Percentiles rank a stretch among this genome's conserved stretches.
phyloP scores from a whole-genome alignment of 2,329 filamentous ascomycete species.

The Onygenales sp. region DNA sequence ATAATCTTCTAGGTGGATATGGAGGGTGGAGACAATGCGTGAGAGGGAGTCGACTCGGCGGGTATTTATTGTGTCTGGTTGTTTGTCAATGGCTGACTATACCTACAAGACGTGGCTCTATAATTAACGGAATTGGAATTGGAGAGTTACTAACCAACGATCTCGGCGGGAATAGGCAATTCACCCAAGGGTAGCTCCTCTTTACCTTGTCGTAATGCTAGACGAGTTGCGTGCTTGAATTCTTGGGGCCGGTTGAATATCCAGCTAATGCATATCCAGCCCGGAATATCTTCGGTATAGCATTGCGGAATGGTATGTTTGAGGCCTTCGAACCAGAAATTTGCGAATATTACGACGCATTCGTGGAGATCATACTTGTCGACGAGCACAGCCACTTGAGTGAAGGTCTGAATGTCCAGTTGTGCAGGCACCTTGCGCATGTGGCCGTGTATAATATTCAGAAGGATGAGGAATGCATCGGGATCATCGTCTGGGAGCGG shows the following conservation, averaged over 20 bases:
- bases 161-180: constrained; percentile 10
- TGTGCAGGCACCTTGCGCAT: constrained; percentile 16
- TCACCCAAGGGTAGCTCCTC: constrained; percentile 6
- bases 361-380: constrained; percentile 14
- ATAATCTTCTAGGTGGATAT: constrained; percentile 10
- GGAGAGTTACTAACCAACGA: constrained; percentile 8
- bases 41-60: constrained; percentile 8
- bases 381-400: constrained; percentile 11
- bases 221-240: constrained; percentile 10
- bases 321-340: constrained; percentile 12
- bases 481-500: constrained; percentile 23
- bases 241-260: constrained; percentile 10
- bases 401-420: constrained; percentile 9
- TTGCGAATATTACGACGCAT: constrained; percentile 9
- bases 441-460: constrained; percentile 22
- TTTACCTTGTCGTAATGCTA: constrained; percentile 10
- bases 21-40: constrained; percentile 9
- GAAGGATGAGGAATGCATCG: constrained; percentile 17
- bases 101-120: background rate
- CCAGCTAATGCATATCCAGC: constrained; percentile 13
- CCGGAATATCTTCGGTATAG: constrained; percentile 10
- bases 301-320: constrained; percentile 8
- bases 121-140: background rate
- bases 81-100: background rate
- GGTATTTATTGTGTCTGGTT: constrained; percentile 9